Evolutionary conservation across 306 rosid genomes (phyloP), one percentile per base, ranked within the genome.

Genomic region (Geum urbanum): DNA sequence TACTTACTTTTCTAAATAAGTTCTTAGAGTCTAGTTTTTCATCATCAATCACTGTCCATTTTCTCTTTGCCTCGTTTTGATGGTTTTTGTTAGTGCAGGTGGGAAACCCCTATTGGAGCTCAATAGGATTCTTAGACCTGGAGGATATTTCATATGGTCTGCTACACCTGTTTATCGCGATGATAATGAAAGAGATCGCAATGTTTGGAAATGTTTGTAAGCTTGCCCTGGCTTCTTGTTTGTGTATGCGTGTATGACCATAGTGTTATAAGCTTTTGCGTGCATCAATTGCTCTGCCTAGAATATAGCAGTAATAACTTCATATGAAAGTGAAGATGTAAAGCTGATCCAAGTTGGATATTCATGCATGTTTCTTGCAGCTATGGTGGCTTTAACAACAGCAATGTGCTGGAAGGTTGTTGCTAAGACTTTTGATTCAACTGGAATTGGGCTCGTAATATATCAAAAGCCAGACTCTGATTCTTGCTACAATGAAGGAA

Each of bases 71-170:
- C 74, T n/a, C n/a, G 7, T 13, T 53, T 70, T 82, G 50, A 51
- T 48, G 54, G 63, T 52, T 72, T 22, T 76, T 69, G 66, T 73
- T 66, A 63, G 61, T 51, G 53, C 72, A 90, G 99, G 99, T 52
- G 97, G 97, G 71, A 90, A 84, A 81, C 95, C 97, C 19, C 76
- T 94, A n/a, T 66, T 77, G 59, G 99, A 94, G 85, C 96, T 94
- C 67, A 91, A 94, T 55, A 84, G 99, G 78, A 73, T 94, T 91
- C 91, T 91, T 70, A 83, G 97, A 84, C 99, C 97, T 8, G 96
- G 97, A 0, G 99, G 99, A 5, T 87, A 81, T 76, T 94, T 94
- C 77, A 82, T 89, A 80, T 94, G 99, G 99, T 94, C 92, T 69
- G 99, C 99, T 46, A 94, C 97, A 41, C 97, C 96, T 4, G 97